Evolutionary conservation across 495 filamentous ascomycete species (phyloP), one percentile per base, ranked within the genome.

Genomic region (Podospora pseudocomata): DNA sequence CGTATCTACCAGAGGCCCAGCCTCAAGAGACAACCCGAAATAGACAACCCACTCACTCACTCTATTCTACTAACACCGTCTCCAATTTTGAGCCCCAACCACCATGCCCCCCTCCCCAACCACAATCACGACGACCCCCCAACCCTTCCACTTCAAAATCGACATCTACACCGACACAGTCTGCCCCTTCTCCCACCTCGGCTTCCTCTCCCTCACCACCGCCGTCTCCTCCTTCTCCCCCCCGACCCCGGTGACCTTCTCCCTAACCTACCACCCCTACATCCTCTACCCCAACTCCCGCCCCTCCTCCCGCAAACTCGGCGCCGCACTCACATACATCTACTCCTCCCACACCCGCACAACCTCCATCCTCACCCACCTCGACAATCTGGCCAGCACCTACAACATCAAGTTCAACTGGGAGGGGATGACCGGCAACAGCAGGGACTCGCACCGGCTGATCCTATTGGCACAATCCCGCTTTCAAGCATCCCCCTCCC

Each of bases 151-250:
- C 44, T 63, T 69, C 53, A 34, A 67, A 1, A 90, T 97, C 77
- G 86, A 92, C 58, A 86, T 96, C 66, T 88, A 92, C 63, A 80
- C 80, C 53, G 93, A 96, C 80, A 90, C 87, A 20, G 83, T 95
- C 70, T 97, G 93, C 76, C 92, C 92, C 7, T 92, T 87, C 86
- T 96, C 93, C 80, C 97, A 92, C 77, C 82, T 97, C 61, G 91
- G 91, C 69, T 88, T 90, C 73, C 87, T 87, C 67, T 87, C 88
- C 64, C 85, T 96, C 54, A 83, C 88, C 30, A 76, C 76, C 34
- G 92, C 89, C 32, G 95, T 96, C 66, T 72, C 77, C 7, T 73
- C 78, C 19, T 91, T 91, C 81, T 83, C 82, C 68, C 67, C 77
- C 32, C 71, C 74, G 23, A 77, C 91, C 66, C 87, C 90, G 0